Conservation (phyloP, 2,329 filamentous ascomycete species). For the Huntiella savannae region DNA sequence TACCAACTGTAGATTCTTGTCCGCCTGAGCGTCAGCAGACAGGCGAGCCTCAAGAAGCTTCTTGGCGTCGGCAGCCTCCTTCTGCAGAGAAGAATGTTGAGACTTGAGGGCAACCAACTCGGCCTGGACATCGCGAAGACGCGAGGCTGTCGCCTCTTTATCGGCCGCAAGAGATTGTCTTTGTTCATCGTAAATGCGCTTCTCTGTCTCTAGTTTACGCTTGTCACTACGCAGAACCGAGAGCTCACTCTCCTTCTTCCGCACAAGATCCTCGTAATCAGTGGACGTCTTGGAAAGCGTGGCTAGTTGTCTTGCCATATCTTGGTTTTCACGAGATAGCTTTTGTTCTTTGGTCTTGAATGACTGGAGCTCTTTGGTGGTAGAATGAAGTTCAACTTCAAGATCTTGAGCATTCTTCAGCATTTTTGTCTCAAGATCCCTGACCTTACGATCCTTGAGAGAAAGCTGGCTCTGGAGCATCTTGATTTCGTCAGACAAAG, state of each 20-base stretch:
- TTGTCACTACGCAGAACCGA: slow-evolving; percentile 69
- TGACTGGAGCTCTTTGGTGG: slow-evolving; percentile 62
- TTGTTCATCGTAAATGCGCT: slow-evolving; percentile 59
- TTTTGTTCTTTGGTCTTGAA: slow-evolving; percentile 58
- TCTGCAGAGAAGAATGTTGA: slow-evolving; percentile 66
- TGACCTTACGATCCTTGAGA: slow-evolving; percentile 74
- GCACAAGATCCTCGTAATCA: slow-evolving; percentile 83
- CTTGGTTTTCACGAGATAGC: slow-evolving; percentile 59
- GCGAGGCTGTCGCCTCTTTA: slow-evolving; percentile 58
- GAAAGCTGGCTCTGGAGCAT: slow-evolving; percentile 80
- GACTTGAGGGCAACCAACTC: slow-evolving; percentile 74
- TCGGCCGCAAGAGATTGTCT: slow-evolving; percentile 51
- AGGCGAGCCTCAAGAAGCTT: slow-evolving; percentile 71
- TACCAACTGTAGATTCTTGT: slow-evolving; percentile 60
- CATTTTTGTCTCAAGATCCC: slow-evolving; percentile 70
- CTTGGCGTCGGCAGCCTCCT: slow-evolving; percentile 78
- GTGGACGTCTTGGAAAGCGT: slow-evolving; percentile 82
- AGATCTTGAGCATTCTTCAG: slow-evolving; percentile 74
- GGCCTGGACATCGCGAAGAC: slow-evolving; percentile 68
- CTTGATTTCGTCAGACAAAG: slow-evolving; percentile 64
- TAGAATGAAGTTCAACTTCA: slow-evolving; percentile 60
- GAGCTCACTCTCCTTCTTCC: slow-evolving; percentile 86
- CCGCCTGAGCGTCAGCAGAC: slow-evolving; percentile 73
- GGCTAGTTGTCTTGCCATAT: slow-evolving; percentile 66
- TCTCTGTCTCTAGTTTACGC: slow-evolving; percentile 65